Base-by-base conservation (phyloP, 106 monocot species). In the Narthecium ossifragum region DNA sequence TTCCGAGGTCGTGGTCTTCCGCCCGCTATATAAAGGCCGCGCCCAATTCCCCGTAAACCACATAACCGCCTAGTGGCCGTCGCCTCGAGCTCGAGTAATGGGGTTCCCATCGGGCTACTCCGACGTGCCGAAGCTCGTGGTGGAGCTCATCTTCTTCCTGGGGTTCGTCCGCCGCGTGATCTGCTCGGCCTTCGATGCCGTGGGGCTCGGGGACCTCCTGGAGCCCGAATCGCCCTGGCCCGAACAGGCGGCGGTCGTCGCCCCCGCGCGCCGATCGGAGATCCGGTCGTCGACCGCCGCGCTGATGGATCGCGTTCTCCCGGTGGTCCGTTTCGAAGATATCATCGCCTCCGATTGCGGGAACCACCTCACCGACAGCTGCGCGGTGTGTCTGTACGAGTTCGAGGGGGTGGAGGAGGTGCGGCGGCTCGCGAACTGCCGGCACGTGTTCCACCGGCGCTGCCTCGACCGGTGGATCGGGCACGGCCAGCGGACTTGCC, bases 381-480 rank as follows among this genome's bases (percentile, higher is more conserved):
- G 88, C 74, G 77, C 84, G 4, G 88, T 88, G 27, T 88, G 88
- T 59, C 61, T 88, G 15, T 29, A 63, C 67, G 83, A 77, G 31
- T 67, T 88, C 64, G 70, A 78, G 43, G 40, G n/a, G 23, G 33
- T 31, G 13, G 80, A 69, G 31, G 74, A 84, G 63, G 71, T 80
- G 31, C 73, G 84, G 53, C 67, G 70, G 33, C 67, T 84, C 24
- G 46, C 50, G 48, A 73, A 67, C 18, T 88, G 88, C 66, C 64
- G 80, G 48, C 88, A 88, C 64, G 77, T 77, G 20, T 84, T 88
- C 67, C 88, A 88, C 68, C 61, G 67, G 14, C n/a, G 48, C 4
- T 88, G 88, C 60, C 69, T 88, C 53, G 84, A 80, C 63, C 66
- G 72, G 13, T 88, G 88, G 88, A 51, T 73, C 1, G 77, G 43